These are phyloP conservation scores for Mortierella sp. DNA, from an alignment of 371 early-diverging fungal species.

Conservation along the genomic window DNA sequence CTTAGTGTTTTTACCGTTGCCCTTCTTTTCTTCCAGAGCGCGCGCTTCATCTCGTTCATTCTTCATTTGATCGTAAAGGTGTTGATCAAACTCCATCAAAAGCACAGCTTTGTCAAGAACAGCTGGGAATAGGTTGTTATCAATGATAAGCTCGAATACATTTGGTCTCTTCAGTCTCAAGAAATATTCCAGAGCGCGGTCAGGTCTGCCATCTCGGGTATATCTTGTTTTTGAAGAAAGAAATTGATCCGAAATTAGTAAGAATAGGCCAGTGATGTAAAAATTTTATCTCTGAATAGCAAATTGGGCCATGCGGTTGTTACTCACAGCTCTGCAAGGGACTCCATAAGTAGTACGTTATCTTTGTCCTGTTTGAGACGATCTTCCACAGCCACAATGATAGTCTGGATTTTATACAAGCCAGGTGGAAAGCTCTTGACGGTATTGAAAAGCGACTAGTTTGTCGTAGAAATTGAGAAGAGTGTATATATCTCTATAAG, in stretches of 20 bases:
- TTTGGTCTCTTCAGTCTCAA: slow-evolving; percentile 78
- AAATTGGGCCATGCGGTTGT: background rate
- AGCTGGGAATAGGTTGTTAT: slow-evolving; percentile 84
- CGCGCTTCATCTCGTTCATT: slow-evolving; percentile 29
- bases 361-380: slow-evolving; percentile 66
- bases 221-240: slow-evolving; percentile 60
- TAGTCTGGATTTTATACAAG: slow-evolving; percentile 78
- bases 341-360: slow-evolving; percentile 72
- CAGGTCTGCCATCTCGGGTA: slow-evolving; percentile 75
- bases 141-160: slow-evolving; percentile 80
- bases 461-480: background rate
- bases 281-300: background rate
- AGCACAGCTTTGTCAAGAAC: slow-evolving; percentile 82
- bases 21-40: slow-evolving; percentile 9
- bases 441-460: slow-evolving; percentile 66
- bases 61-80: slow-evolving; percentile 59
- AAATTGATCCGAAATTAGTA: background rate
- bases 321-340: slow-evolving; percentile 83
- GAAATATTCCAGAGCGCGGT: slow-evolving; percentile 86
- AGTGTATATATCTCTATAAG: background rate
- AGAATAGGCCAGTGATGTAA: too few species aligned
- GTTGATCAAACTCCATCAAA: slow-evolving; percentile 88
- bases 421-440: slow-evolving; percentile 84
- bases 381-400: slow-evolving; percentile 85
- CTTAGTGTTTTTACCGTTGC: slow-evolving; percentile 8